A percentile compares a stretch with the other conserved stretches of the same genome.
phyloP scores from a whole-genome alignment of 768 basidiomycete species.

The Leccinum subtestaceum region DNA sequence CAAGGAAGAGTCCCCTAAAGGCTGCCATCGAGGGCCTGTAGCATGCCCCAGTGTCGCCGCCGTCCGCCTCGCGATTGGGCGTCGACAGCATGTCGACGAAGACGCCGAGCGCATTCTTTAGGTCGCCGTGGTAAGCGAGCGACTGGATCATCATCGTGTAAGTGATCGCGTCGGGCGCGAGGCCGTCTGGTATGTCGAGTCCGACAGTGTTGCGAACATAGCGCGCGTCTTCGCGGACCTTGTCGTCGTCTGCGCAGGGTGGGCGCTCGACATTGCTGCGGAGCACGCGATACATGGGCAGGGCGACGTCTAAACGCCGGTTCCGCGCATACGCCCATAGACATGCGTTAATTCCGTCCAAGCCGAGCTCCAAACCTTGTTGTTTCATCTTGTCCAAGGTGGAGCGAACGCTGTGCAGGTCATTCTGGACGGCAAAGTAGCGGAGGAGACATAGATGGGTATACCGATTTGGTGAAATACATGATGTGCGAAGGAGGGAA shows the following conservation, averaged over 20 bases:
- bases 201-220: conserved; percentile 43
- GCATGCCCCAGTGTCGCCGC: conserved; percentile 21
- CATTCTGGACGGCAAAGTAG: conserved; percentile 47
- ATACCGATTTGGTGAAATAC: conserved; percentile 54
- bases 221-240: conserved; percentile 34
- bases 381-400: conserved; percentile 52
- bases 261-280: conserved; percentile 49
- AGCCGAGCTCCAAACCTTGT: conserved; percentile 48
- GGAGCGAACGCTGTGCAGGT: conserved; percentile 53
- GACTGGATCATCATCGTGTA: conserved; percentile 69
- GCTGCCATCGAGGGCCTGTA: conserved; percentile 48
- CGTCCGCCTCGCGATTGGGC: conserved; percentile 36
- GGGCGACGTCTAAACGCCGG: conserved; percentile 52
- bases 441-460: conserved; percentile 60
- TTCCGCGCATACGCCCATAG: conserved; percentile 66
- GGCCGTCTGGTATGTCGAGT: conserved; percentile 40
- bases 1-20: conserved; percentile 74
- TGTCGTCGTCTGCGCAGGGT: conserved; percentile 31
- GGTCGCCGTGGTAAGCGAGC: conserved; percentile 68
- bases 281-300: conserved; percentile 61
- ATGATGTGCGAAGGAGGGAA: conserved; percentile 51
- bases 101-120: conserved; percentile 50
- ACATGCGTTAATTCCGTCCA: conserved; percentile 68
- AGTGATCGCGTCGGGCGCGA: conserved; percentile 62
- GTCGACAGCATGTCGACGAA: conserved; percentile 67